Conservation (phyloP, 2,329 filamentous ascomycete genomes). For the Aspergillus amoenus region DNA sequence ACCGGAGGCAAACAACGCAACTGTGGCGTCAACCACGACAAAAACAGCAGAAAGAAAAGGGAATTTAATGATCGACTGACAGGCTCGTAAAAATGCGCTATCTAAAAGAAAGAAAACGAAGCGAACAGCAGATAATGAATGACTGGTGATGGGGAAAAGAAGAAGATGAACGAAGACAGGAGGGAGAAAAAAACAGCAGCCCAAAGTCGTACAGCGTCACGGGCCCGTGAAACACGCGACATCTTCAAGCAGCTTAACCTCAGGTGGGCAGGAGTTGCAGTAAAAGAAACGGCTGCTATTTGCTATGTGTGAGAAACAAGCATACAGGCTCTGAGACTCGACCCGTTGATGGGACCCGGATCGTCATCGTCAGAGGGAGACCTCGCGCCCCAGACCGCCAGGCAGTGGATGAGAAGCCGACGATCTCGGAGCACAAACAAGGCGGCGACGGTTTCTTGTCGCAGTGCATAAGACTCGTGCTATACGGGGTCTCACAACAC, state of each 20-base stretch:
- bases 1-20: slow-evolving; percentile 1
- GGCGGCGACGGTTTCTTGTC: neutral
- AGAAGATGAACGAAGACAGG: neutral
- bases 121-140: neutral
- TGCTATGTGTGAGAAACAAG: slow-evolving; percentile 5
- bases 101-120: neutral
- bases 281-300: slow-evolving; percentile 1
- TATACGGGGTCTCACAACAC: neutral
- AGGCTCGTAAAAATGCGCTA: neutral
- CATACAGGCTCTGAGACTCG: neutral
- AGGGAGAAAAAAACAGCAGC: neutral
- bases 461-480: neutral
- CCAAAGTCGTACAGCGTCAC: slow-evolving; percentile 14
- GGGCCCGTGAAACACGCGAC: slow-evolving; percentile 2
- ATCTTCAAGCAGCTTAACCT: slow-evolving; percentile 1
- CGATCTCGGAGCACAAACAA: neutral
- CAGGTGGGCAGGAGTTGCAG: slow-evolving; percentile 11
- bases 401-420: neutral
- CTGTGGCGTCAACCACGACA: neutral
- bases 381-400: neutral
- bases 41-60: neutral
- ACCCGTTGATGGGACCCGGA: neutral
- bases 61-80: neutral
- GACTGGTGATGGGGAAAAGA: neutral
- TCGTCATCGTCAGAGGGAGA: neutral